Percentiles rank a stretch among this genome's conserved stretches.
phyloP scores from a whole-genome alignment of 768 basidiomycete genomes.

The Pleurotus ostreatus region DNA sequence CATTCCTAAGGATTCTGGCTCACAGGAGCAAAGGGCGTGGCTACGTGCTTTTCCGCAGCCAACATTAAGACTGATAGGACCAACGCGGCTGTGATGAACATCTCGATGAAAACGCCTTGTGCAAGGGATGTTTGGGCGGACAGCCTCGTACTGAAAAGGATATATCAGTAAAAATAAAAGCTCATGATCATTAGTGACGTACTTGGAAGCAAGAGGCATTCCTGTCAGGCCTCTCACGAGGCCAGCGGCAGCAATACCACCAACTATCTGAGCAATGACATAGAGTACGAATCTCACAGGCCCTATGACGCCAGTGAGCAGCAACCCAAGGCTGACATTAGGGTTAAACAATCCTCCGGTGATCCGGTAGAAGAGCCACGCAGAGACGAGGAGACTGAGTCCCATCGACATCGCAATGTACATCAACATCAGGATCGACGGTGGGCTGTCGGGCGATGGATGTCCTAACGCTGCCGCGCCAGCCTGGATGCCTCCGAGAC shows the following conservation, averaged over 20 bases:
- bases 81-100: slow-evolving; percentile 60
- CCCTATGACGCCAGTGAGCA: slow-evolving; percentile 49
- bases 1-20: not conserved
- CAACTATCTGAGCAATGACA: slow-evolving; percentile 56
- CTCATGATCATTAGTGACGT: slow-evolving; percentile 7
- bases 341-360: slow-evolving; percentile 42
- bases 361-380: slow-evolving; percentile 34
- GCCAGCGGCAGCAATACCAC: slow-evolving; percentile 56
- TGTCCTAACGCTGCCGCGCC: slow-evolving; percentile 24
- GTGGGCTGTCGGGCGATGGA: slow-evolving; percentile 13
- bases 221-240: slow-evolving; percentile 52
- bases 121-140: slow-evolving; percentile 42
- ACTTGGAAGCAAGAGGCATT: slow-evolving; percentile 51
- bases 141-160: slow-evolving; percentile 39
- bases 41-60: slow-evolving; percentile 63
- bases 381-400: slow-evolving; percentile 54
- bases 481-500: slow-evolving; percentile 61
- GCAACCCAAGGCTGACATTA: slow-evolving; percentile 53
- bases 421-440: slow-evolving; percentile 37
- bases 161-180: no score
- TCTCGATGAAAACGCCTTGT: slow-evolving; percentile 67
- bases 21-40: slow-evolving; percentile 68
- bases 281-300: slow-evolving; percentile 57
- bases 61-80: slow-evolving; percentile 68
- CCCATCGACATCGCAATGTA: slow-evolving; percentile 63